Evolutionary conservation across 202 grass and related monocot species (phyloP), one percentile per base, ranked within the genome.

Genomic region (Zoysia matrella): DNA sequence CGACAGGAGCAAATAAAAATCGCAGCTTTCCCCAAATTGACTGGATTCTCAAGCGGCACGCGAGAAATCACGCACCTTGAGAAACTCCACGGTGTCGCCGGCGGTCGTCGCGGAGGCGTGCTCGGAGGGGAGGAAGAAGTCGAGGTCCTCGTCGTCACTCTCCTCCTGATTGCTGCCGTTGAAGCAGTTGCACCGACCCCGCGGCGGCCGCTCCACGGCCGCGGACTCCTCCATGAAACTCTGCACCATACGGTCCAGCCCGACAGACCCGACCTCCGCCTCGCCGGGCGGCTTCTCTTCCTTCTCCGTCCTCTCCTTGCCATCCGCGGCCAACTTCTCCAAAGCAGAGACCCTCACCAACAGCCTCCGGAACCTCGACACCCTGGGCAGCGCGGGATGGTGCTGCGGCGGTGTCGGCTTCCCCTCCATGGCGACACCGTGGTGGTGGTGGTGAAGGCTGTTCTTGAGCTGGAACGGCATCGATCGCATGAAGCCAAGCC

Each of bases 111-210:
- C 50, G 75, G 65, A 53, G 55, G 74, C 49, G 52, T 89, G 47
- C 60, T 77, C 79, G 41, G 85, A 89, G 36, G 84, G 86, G 72
- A 85, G 86, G 61, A 98, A 85, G 57, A 97, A 86, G 74, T 93
- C 93, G 54, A 88, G 52, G 47, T 95, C 95, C 52, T 97, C 94
- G 69, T 91, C 92, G 18, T 94, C 94, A 80, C 87, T 95, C 72
- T 90, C 92, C 52, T 93, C 91, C 60, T 87, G 89, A 66, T 98
- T 90, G 84, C 88, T 91, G 57, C 92, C 87, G 65, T 98, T 98
- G 42, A 98, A 98, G 89, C 95, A 98, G 85, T 95, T 98, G 63
- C 95, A 98, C 42, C 95, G 86, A 4, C 92, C 85, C 3, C 89
- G 80, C 10, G 82, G 80, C 7, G 95, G 95, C 6, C 90, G 87